A percentile compares a stretch with the other conserved stretches of the same genome.
These are phyloP conservation scores for Phytophthora megakarya DNA, from an alignment of 352 stramenopile genomes.

Conservation along the genomic window DNA sequence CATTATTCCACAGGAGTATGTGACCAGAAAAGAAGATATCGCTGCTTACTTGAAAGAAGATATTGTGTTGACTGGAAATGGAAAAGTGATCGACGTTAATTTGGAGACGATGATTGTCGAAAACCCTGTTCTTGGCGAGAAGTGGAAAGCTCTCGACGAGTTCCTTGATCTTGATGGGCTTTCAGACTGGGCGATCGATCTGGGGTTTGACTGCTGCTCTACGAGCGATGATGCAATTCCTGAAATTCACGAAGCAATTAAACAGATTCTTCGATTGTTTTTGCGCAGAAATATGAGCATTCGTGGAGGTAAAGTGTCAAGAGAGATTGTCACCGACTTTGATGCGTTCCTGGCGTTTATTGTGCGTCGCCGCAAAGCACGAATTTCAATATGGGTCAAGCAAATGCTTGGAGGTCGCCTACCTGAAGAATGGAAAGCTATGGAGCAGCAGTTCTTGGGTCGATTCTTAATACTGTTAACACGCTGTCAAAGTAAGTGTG, in stretches of 20 bases:
- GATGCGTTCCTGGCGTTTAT: constrained; percentile 64
- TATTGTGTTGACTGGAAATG: constrained; percentile 23
- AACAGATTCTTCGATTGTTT: constrained; percentile 42
- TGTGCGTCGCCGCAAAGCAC: constrained; percentile 57
- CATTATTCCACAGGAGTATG: constrained; percentile 35
- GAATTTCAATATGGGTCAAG: constrained; percentile 49
- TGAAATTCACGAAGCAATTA: constrained; percentile 30
- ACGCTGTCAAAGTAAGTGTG: constrained; percentile 65
- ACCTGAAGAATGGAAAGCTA: constrained; percentile 48
- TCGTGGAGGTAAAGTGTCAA: constrained; percentile 24
- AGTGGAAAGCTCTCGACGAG: constrained; percentile 38
- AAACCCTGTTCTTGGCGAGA: constrained; percentile 38
- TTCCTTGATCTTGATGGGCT: constrained; percentile 33
- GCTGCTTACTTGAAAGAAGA: constrained; percentile 33
- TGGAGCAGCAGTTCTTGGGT: constrained; percentile 53
- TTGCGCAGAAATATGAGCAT: constrained; percentile 11
- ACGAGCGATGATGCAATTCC: constrained; percentile 19
- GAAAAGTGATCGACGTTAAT: constrained; percentile 35
- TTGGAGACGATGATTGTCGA: constrained; percentile 36
- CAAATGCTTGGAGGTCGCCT: constrained; percentile 45
- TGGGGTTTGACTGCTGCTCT: constrained; percentile 40
- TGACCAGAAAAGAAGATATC: constrained; percentile 20
- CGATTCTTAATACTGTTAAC: constrained; percentile 55
- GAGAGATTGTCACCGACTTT: constrained; percentile 45
- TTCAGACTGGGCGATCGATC: constrained; percentile 52